Percentiles rank a stretch among this genome's conserved stretches.
Evolutionary conservation across 169 alveolate genomes (phyloP).

Genomic region (Eimeria acervulina): DNA sequence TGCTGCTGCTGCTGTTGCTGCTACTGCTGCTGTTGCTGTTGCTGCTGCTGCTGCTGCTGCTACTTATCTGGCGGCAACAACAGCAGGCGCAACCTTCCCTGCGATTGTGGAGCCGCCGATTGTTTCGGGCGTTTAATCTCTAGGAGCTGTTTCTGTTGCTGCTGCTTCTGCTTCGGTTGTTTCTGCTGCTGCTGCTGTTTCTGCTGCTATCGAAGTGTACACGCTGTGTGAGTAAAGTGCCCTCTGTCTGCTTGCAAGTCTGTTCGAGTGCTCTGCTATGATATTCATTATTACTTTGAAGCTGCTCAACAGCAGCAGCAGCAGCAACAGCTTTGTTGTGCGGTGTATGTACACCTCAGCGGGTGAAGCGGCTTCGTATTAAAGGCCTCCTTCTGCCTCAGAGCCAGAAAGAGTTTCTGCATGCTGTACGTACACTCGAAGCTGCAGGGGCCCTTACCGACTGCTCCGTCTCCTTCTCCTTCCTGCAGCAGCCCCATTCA

Average conservation of each 20-base stretch:
- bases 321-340: not conserved
- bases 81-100: too few species aligned
- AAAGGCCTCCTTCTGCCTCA: constrained; percentile 52
- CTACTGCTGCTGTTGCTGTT: not conserved
- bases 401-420: constrained; percentile 2
- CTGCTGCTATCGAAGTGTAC: not conserved
- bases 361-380: constrained; percentile 9
- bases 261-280: too few species aligned
- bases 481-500: not conserved
- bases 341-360: constrained; percentile 36
- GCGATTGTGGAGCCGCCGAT: too few species aligned
- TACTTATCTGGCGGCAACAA: too few species aligned
- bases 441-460: not conserved
- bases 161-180: not conserved
- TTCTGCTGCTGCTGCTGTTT: not conserved
- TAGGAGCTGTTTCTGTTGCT: not conserved
- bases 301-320: too few species aligned
- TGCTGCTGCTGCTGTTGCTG: too few species aligned
- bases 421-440: constrained; percentile 18
- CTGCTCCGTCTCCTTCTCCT: not conserved
- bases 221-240: not conserved
- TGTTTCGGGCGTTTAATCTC: too few species aligned
- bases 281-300: too few species aligned
- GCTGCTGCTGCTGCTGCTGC: not conserved
- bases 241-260: too few species aligned